Evolutionary conservation across 2,329 filamentous ascomycete genomes (phyloP).

Genomic region (Stemphylium beticola): DNA sequence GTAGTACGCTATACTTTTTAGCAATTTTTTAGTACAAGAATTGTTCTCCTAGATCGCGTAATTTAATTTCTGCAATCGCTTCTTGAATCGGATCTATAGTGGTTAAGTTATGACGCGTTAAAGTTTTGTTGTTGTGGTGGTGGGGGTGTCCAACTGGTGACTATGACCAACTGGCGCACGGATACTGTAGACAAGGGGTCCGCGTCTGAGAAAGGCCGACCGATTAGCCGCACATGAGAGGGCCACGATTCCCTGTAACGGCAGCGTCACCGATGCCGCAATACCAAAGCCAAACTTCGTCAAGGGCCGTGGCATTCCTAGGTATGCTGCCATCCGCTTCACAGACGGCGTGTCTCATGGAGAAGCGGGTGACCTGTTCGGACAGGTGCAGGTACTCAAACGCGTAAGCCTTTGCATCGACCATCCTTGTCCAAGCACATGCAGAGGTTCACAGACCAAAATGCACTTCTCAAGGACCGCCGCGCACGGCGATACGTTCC

Average conservation of each 20-base stretch:
- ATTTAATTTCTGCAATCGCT: too few relatives aligned
- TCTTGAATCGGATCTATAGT: too few relatives aligned
- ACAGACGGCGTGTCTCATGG: background rate
- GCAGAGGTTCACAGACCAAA: too few relatives aligned
- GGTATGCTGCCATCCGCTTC: conserved; percentile 3
- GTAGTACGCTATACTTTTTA: too few relatives aligned
- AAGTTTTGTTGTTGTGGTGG: too few relatives aligned
- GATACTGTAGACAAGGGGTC: too few relatives aligned
- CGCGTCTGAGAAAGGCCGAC: too few relatives aligned
- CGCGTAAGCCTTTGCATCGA: background rate
- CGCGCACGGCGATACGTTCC: conserved; percentile 14
- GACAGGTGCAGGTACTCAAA: background rate
- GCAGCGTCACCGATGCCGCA: background rate
- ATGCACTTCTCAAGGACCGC: background rate
- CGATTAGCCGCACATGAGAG: background rate
- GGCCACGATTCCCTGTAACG: background rate
- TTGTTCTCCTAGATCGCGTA: too few relatives aligned
- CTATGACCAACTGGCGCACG: too few relatives aligned
- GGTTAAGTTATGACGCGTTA: too few relatives aligned
- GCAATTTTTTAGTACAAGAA: too few relatives aligned
- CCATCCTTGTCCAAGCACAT: background rate
- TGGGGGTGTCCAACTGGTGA: too few relatives aligned
- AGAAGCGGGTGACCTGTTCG: background rate
- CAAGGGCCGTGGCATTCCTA: background rate
- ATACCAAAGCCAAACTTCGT: conserved; percentile 1